These are phyloP conservation scores for Epithele typhae DNA, from an alignment of 768 basidiomycete genomes.

Conservation along the genomic window DNA sequence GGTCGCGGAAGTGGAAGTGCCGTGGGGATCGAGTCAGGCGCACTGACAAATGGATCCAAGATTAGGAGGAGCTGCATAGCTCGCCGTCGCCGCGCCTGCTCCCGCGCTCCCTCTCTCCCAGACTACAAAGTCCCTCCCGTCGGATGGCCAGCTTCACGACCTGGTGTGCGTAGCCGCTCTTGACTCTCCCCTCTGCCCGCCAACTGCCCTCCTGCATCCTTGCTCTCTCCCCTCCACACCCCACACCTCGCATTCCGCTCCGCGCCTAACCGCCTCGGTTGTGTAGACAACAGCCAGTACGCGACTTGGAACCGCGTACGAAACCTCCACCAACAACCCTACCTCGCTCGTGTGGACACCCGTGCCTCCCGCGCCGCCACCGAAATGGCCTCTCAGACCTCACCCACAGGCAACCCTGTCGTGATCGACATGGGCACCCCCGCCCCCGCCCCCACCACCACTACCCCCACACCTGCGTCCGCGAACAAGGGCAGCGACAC, in stretches of 20 bases:
- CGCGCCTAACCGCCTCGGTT: slow-evolving; percentile 9
- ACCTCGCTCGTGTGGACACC: slow-evolving; percentile 47
- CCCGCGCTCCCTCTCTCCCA: slow-evolving; percentile 9
- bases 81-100: not conserved
- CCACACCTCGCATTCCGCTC: too few relatives aligned
- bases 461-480: slow-evolving; percentile 8
- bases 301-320: slow-evolving; percentile 56
- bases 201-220: not conserved
- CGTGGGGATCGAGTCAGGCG: slow-evolving; percentile 5
- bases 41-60: slow-evolving; percentile 12
- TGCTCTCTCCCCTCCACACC: too few relatives aligned
- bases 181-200: slow-evolving; percentile 13
- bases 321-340: slow-evolving; percentile 46
- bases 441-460: slow-evolving; percentile 6
- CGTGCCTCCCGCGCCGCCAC: slow-evolving; percentile 43
- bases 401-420: slow-evolving; percentile 22
- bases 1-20: too few relatives aligned
- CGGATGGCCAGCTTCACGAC: slow-evolving; percentile 26
- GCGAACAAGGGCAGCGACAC: slow-evolving; percentile 62
- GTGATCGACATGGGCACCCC: slow-evolving; percentile 32
- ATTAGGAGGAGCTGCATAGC: slow-evolving; percentile 7
- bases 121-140: slow-evolving; percentile 10
- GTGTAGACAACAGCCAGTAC: slow-evolving; percentile 46
- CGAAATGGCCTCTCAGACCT: slow-evolving; percentile 35
- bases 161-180: slow-evolving; percentile 32